These are phyloP conservation scores for Lipomyces orientalis DNA, from an alignment of 805 yeast species.

Conservation along the genomic window DNA sequence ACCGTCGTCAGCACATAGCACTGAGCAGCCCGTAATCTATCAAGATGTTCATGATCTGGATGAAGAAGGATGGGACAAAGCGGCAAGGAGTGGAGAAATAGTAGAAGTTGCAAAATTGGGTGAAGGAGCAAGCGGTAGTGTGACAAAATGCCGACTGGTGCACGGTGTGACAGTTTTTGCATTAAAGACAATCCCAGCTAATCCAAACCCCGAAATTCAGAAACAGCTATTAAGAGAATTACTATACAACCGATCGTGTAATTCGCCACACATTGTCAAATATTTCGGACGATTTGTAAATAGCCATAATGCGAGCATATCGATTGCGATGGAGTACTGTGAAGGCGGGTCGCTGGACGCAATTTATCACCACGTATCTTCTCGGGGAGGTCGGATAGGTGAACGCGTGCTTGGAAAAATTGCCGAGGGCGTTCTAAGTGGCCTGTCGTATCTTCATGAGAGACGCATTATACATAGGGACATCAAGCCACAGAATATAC, in stretches of 20 bases:
- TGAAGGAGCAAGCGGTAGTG: slow-evolving; percentile 95
- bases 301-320: slow-evolving; percentile 76
- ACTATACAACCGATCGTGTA: slow-evolving; percentile 82
- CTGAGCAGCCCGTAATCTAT: background rate
- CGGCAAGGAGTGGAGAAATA: slow-evolving; percentile 61
- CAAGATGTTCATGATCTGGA: slow-evolving; percentile 61
- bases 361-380: slow-evolving; percentile 76
- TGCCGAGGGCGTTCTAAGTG: slow-evolving; percentile 83
- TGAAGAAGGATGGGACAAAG: slow-evolving; percentile 76
- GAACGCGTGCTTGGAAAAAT: slow-evolving; percentile 91
- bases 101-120: slow-evolving; percentile 76
- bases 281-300: slow-evolving; percentile 92
- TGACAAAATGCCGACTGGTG: slow-evolving; percentile 72
- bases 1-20: background rate
- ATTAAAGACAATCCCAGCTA: slow-evolving; percentile 71
- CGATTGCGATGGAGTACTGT: slow-evolving; percentile 97
- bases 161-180: slow-evolving; percentile 76
- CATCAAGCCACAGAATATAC: slow-evolving; percentile 92
- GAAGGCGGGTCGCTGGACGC: slow-evolving; percentile 92
- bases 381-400: slow-evolving; percentile 82
- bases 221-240: slow-evolving; percentile 89
- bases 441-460: slow-evolving; percentile 85
- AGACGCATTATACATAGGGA: slow-evolving; percentile 87
- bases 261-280: slow-evolving; percentile 82
- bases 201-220: slow-evolving; percentile 84